These are phyloP conservation scores for Malus sieversii DNA, from an alignment of 306 rosid species.

Conservation along the genomic window DNA sequence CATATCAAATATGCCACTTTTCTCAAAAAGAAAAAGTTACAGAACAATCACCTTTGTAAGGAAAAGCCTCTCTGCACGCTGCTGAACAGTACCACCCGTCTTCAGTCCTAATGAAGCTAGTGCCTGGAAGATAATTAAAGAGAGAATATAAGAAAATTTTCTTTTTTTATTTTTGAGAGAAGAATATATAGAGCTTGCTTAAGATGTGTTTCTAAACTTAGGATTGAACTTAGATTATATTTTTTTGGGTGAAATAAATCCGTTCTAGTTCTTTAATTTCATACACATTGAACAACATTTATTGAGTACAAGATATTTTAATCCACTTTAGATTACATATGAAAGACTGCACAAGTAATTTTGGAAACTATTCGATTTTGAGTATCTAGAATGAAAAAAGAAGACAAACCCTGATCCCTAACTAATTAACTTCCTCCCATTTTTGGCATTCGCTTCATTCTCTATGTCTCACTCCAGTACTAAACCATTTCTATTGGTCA, in stretches of 20 bases:
- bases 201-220: not conserved
- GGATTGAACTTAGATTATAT: not conserved
- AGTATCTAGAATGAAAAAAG: not conserved
- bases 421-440: not conserved
- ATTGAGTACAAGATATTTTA: not conserved
- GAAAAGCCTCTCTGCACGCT: slow-evolving; percentile 96
- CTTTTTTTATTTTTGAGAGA: not conserved
- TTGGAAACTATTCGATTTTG: not conserved
- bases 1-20: not conserved
- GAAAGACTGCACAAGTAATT: not conserved
- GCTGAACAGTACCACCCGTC: slow-evolving; percentile 87
- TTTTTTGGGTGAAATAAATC: not conserved
- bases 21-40: not conserved
- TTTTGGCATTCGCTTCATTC: not conserved
- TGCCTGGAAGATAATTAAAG: slow-evolving; percentile 43
- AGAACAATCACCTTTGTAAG: slow-evolving; percentile 61
- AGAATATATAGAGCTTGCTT: not conserved
- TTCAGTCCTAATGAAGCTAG: slow-evolving; percentile 72
- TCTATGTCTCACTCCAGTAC: not conserved
- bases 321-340: not conserved
- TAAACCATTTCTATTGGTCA: not conserved
- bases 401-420: no score
- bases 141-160: not conserved
- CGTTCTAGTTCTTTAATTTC: not conserved
- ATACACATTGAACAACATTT: not conserved